Evolutionary conservation across 2,329 filamentous ascomycete species (phyloP).

Genomic region (Diaporthe citrichinensis): DNA sequence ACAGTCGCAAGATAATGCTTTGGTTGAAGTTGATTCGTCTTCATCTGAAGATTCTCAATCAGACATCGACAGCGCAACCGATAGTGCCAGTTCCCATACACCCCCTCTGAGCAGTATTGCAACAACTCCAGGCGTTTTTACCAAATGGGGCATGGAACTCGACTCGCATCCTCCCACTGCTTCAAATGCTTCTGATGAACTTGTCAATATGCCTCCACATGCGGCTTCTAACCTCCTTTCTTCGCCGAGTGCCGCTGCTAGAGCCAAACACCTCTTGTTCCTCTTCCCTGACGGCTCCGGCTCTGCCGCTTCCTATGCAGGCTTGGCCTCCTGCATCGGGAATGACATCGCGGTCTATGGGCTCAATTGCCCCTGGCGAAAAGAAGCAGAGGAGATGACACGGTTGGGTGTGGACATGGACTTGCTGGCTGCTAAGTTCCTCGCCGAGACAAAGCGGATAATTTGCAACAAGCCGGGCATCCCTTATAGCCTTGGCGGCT

Average conservation of each 20-base stretch:
- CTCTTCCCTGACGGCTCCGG: conserved; percentile 34
- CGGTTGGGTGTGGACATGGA: neutral
- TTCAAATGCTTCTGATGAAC: neutral
- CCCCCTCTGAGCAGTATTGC: conserved; percentile 14
- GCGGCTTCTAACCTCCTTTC: conserved; percentile 10
- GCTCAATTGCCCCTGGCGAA: conserved; percentile 22
- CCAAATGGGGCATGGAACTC: neutral
- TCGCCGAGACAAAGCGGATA: neutral
- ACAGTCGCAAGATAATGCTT: neutral
- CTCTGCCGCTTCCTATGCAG: conserved; percentile 20
- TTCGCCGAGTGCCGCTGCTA: neutral
- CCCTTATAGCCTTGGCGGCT: conserved; percentile 14
- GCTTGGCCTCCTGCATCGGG: neutral
- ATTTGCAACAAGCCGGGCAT: neutral
- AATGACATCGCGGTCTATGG: conserved; percentile 6
- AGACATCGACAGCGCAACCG: neutral
- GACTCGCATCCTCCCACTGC: neutral
- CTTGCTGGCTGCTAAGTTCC: neutral
- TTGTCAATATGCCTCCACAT: neutral
- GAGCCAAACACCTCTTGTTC: conserved; percentile 12
- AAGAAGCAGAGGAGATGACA: neutral
- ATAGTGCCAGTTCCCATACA: neutral
- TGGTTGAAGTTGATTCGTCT: neutral
- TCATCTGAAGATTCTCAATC: neutral
- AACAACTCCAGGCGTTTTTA: neutral